Base-by-base conservation (phyloP, 192 early-diverging fungal species). In the Phlyctochytrium arcticum region DNA sequence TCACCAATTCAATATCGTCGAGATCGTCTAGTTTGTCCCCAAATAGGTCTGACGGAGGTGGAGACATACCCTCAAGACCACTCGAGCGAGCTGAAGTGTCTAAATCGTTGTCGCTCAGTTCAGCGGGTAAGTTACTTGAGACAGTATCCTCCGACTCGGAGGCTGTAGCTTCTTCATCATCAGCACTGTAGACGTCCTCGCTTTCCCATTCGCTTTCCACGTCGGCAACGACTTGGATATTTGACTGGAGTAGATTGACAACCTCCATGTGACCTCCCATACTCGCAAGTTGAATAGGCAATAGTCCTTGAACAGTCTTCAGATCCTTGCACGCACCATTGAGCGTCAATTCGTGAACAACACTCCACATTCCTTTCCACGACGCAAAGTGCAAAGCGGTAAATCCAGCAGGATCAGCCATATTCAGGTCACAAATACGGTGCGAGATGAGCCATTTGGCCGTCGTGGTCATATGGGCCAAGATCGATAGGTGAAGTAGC, bases 351-450 rank as follows among this genome's bases (percentile, higher is more conserved):
- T 57, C 68, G 46, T 36, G 4, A 9, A 66, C 67, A 12, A 68
- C 30, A 10, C 46, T 51, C 47, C 30, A 36, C 21, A 60, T 36
- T n/a, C 72, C 69, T 12, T 21, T 60, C 65, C 62, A 74, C 12
- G 73, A 42, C 3, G 69, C 69, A 37, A 68, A 59, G 57, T 75
- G 73, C 55, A 75, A 36, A 29, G 76, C 48, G 1, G 76, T 62
- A 47, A 69, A 74, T 48, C 76, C 76, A 39, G 57, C 58, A 5
- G 32, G 37, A 50, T 78, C 76, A 26, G 35, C 12, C 2, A 32
- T 46, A 34, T 78, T 62, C 26, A 76, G 23, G 44, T 72, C 67
- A 6, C 53, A 42, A 10, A 66, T 15, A 46, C 49, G 58, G 10
- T 46, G n/a, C 5, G 54, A 23, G 6, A 75, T 26, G 9, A 78